A percentile compares a stretch with the other conserved stretches of the same genome.
phyloP scores from a whole-genome alignment of 2,329 filamentous ascomycete species.

The Neophaeococcomyces aloes region DNA sequence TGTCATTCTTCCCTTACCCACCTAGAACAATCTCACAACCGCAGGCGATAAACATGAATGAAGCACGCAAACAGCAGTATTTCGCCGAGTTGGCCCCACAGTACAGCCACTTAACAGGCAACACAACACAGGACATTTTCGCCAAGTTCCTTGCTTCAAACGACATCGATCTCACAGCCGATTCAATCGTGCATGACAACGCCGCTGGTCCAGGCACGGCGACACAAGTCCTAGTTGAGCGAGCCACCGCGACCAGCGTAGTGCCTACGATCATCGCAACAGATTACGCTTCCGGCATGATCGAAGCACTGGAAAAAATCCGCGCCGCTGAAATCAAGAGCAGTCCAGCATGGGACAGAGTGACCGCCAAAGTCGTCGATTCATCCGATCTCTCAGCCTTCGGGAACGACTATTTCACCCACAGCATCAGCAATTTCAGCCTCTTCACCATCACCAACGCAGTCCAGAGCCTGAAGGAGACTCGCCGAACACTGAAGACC shows the following conservation, averaged over 20 bases:
- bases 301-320: conserved; percentile 4
- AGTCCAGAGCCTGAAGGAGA: conserved; percentile 11
- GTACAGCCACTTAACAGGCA: conserved; percentile 24
- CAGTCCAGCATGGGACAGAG: not conserved
- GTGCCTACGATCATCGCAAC: conserved; percentile 14
- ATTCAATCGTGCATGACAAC: conserved; percentile 26
- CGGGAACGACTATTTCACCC: conserved; percentile 3
- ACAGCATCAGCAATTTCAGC: conserved; percentile 10
- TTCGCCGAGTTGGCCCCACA: conserved; percentile 23
- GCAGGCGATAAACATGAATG: not conserved
- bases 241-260: not conserved
- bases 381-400: conserved; percentile 2
- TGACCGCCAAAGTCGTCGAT: not conserved
- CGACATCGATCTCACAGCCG: conserved; percentile 21
- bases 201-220: conserved; percentile 27
- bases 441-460: conserved; percentile 10
- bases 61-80: conserved; percentile 13
- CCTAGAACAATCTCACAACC: too few relatives aligned
- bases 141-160: conserved; percentile 6
- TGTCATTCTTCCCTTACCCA: too few relatives aligned
- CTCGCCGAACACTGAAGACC: conserved; percentile 30
- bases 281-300: conserved; percentile 21
- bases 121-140: conserved; percentile 23
- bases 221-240: conserved; percentile 19
- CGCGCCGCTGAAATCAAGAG: not conserved